phyloP scores from a whole-genome alignment of 306 rosid genomes.

The Malus sieversii region DNA sequence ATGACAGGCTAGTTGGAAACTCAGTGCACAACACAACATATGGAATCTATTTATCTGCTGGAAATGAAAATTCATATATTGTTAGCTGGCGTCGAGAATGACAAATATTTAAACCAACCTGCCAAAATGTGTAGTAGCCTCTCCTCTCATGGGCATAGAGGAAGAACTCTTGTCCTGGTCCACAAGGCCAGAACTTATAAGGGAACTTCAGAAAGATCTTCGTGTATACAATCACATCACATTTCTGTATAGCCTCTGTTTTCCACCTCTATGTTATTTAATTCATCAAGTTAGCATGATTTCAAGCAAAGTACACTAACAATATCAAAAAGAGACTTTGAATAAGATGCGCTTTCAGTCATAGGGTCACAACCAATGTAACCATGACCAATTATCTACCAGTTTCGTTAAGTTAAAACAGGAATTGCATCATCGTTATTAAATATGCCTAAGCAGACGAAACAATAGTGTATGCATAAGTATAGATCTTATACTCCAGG shows the following conservation, averaged over 20 bases:
- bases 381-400: neutral
- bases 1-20: neutral
- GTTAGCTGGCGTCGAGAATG: slow-evolving; percentile 13
- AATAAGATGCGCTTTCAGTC: neutral
- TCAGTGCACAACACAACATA: neutral
- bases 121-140: slow-evolving; percentile 99
- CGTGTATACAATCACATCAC: slow-evolving; percentile 89
- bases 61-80: neutral
- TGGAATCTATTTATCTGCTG: neutral
- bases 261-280: slow-evolving; percentile 75
- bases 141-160: slow-evolving; percentile 91
- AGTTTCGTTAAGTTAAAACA: neutral
- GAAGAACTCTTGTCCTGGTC: slow-evolving; percentile 89
- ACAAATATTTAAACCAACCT: slow-evolving; percentile 42
- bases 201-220: slow-evolving; percentile 96
- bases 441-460: neutral
- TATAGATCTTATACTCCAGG: neutral
- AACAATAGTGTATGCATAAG: neutral
- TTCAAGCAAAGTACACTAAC: neutral
- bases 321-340: neutral
- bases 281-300: slow-evolving; percentile 10
- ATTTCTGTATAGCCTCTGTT: slow-evolving; percentile 72
- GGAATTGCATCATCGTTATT: neutral
- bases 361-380: neutral
- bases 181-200: slow-evolving; percentile 80